Base-by-base conservation (phyloP, 306 rosid species). In the Sindora glabra region DNA sequence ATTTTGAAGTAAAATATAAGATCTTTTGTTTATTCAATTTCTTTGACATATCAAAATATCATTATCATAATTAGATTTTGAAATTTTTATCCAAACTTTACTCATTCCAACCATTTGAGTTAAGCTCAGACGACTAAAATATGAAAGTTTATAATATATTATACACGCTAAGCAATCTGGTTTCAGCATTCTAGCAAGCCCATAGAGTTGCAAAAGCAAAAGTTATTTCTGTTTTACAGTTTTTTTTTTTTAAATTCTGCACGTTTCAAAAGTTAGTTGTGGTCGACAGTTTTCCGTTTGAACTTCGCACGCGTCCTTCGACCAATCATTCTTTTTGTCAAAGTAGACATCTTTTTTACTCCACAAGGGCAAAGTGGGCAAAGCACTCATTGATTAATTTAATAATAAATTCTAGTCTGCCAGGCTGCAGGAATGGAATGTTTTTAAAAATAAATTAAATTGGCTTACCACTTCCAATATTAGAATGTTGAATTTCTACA, bases 401-500 rank as follows among this genome's bases (percentile, higher is more conserved):
- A 66, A 72, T 25, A 49, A 64, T 54, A 51, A 40, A 59, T 64
- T 57, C 74, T 67, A 56, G 67, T 50, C 45, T 72, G 9, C 18
- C 55, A 77, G 49, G 49, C 48, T 21, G 10, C 48, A 27, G 10
- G 53, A 71, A 49, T 56, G 64, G 60, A 77, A 68, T 52, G 30
- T 40, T 23, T n/a, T 17, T 44, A 10, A 21, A 29, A 11, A 24
- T 48, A 22, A 12, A 54, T 6, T 45, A 44, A 15, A 40, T 48
- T 56, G 59, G 40, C 79, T 76, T 69, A 86, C 96, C 98, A 49
- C 76, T 86, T 56, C 72, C 76, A 57, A 92, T 79, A 59, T 74
- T 46, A 32, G 98, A 88, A 60, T 81, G 86, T 14, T 78, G 86
- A 68, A 89, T 92, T 75, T 86, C 86, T 2, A 82, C 96, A 19